Base-by-base conservation (phyloP, 306 rosid species). In the Abrus precatorius region DNA sequence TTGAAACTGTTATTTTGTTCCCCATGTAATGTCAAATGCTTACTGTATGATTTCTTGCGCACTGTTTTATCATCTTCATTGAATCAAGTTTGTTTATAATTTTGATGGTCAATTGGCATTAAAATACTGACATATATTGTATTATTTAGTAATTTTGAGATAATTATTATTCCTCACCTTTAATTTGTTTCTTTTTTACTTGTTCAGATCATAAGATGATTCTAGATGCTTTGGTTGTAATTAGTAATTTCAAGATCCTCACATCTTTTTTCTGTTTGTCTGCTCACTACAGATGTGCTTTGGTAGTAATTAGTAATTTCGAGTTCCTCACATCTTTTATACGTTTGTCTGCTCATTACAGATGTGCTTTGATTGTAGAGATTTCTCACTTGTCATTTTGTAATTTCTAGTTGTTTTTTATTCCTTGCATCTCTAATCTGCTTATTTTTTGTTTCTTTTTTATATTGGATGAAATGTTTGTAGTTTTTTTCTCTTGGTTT, bases 371-470 rank as follows among this genome's bases (percentile, higher is more conserved):
- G 44, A 41, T 68, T 47, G 29, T 68, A 43, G 30, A 52, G 29
- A 65, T 57, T 71, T 76, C 41, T 44, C 45, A 13, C 61, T 43
- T 36, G 9, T 7, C 54, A 74, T 33, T 13, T 54, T 8, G 67
- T 40, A 72, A 40, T 38, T 72, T 43, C 59, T 52, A 11, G 63
- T 53, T 61, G 48, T 49, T 30, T 67, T 61, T 43, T 29, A 20
- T 78, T 72, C 61, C 71, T 66, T 57, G 11, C 33, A 8, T 65
- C 63, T 41, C 48, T 66, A 47, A 6, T 73, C 44, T 65, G 67
- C 49, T 72, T 57, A 29, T 68, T 56, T 38, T 75, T 76, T 76
- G 47, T 29, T 79, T 30, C 33, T 45, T 62, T 66, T 62, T 68
- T 50, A 5, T 34, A 38, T 44, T 10, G 13, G 56, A 72, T 54